Conservation (phyloP, 257 asterid species). For the Solanum rostratum region DNA sequence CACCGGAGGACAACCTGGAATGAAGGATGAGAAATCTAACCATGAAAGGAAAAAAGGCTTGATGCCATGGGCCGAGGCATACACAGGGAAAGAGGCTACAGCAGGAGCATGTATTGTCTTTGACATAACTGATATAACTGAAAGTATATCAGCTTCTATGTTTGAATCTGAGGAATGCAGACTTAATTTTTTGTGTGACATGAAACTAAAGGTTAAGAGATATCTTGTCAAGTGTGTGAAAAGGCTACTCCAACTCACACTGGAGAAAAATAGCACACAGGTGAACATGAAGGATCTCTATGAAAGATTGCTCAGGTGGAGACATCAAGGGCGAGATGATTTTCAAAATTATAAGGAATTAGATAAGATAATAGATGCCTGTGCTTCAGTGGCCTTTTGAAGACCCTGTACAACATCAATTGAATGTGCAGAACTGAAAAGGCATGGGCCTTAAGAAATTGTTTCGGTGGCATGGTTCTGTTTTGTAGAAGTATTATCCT, state of each 20-base stretch:
- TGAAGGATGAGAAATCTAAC: slow-evolving; percentile 24
- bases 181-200: slow-evolving; percentile 22
- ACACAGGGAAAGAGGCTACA: slow-evolving; percentile 38
- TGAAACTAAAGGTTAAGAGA: slow-evolving; percentile 36
- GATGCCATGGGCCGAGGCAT: slow-evolving; percentile 21
- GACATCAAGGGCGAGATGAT: slow-evolving; percentile 37
- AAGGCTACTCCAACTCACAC: slow-evolving; percentile 30
- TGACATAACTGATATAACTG: slow-evolving; percentile 40
- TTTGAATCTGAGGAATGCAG: slow-evolving; percentile 53
- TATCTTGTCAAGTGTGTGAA: slow-evolving; percentile 49
- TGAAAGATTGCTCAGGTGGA: slow-evolving; percentile 43
- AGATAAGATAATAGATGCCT: slow-evolving; percentile 27
- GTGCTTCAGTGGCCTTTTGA: slow-evolving; percentile 7
- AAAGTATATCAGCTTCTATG: slow-evolving; percentile 28
- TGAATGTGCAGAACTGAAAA: not conserved
- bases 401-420: not conserved
- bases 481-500: not conserved
- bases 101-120: slow-evolving; percentile 53
- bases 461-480: not conserved
- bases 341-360: slow-evolving; percentile 29
- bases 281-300: slow-evolving; percentile 42
- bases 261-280: slow-evolving; percentile 15
- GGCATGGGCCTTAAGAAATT: not conserved
- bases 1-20: slow-evolving; percentile 16
- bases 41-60: slow-evolving; percentile 6